Conservation (phyloP, 129 eudicot species). For the Centrapalus pauciflorus region DNA sequence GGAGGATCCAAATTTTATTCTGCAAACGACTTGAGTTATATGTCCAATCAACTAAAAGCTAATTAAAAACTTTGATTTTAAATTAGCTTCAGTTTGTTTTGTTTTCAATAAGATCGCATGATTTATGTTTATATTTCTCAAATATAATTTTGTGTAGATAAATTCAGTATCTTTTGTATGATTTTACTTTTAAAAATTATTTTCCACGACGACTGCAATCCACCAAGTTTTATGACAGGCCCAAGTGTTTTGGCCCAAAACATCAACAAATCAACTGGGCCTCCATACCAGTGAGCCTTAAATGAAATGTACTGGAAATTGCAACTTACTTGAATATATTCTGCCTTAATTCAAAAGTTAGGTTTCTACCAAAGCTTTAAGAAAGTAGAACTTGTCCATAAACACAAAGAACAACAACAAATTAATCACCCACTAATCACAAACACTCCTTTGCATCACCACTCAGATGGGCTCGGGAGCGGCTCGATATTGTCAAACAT, state of each 20-base stretch:
- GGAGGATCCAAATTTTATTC: no score
- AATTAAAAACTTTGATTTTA: no score
- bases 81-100: no score
- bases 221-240: not conserved
- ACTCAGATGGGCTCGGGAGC: constrained; percentile 76
- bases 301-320: not conserved
- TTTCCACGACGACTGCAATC: no score
- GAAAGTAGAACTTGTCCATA: constrained; percentile 21
- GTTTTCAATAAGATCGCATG: no score
- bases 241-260: not conserved
- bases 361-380: not conserved
- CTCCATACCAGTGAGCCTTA: not conserved
- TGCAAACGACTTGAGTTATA: no score
- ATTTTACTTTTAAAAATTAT: no score
- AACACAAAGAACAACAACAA: constrained; percentile 32
- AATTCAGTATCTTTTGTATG: no score
- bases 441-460: no score
- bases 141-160: no score
- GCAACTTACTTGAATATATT: constrained; percentile 1
- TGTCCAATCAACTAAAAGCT: no score
- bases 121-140: no score
- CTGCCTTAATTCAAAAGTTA: not conserved
- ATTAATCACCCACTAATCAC: constrained; percentile 15
- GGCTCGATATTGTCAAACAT: constrained; percentile 76
- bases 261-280: not conserved